A percentile compares a stretch with the other conserved stretches of the same genome.
Evolutionary conservation across 1,284 basidiomycete species (phyloP).

Genomic region (Ceratobasidium sp.): DNA sequence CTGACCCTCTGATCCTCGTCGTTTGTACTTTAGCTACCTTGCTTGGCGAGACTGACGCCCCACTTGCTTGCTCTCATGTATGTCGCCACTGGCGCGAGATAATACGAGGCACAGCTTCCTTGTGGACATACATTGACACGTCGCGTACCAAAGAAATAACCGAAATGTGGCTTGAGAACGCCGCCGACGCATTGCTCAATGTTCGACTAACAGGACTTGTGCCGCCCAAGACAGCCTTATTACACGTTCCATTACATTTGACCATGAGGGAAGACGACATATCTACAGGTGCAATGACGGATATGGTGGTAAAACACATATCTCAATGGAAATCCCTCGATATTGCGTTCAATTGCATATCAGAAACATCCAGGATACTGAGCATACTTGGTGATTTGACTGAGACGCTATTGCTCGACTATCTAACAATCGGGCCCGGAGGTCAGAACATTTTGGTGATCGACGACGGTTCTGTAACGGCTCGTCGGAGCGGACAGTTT

Average conservation of each 20-base stretch:
- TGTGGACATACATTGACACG: conserved; percentile 17
- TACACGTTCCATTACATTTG: background rate
- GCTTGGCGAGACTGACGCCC: background rate
- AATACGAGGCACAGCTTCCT: background rate
- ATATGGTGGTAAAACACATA: background rate
- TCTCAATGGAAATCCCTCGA: conserved; percentile 10
- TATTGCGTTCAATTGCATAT: background rate
- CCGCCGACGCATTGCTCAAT: background rate
- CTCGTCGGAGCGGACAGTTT: background rate
- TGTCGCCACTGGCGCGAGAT: background rate
- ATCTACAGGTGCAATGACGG: background rate
- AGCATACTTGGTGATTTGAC: background rate
- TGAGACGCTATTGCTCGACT: background rate
- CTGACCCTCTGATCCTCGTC: background rate
- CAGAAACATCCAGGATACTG: background rate
- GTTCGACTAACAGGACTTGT: background rate
- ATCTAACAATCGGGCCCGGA: background rate
- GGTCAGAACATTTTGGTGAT: background rate
- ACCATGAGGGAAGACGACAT: background rate
- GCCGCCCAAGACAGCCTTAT: background rate
- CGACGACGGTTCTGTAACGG: background rate
- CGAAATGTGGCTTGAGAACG: background rate
- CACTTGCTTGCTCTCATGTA: conserved; percentile 6
- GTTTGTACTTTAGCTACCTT: background rate
- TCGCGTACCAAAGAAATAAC: background rate